Percentiles rank a stretch among this genome's conserved stretches.
Conservation (phyloP, 805 yeast species). For the Myxozyma melibiosi region DNA sequence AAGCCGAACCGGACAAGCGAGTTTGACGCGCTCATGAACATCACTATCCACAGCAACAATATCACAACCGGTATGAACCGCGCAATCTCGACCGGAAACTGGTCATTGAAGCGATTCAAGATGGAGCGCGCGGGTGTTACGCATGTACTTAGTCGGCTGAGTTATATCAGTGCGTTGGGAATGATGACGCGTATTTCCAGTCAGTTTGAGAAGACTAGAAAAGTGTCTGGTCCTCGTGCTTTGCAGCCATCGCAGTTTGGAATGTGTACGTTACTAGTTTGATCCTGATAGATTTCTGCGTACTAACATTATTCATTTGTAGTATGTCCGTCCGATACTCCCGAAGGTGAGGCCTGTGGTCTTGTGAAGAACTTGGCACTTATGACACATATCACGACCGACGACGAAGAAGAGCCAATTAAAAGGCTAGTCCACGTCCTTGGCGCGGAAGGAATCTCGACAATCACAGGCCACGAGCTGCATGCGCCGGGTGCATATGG, state of each 20-base stretch:
- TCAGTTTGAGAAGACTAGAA: constrained; percentile 97
- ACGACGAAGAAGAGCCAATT: constrained; percentile 92
- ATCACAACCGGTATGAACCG: constrained; percentile 93
- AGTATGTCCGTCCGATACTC: constrained; percentile 95
- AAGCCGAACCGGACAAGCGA: constrained; percentile 94
- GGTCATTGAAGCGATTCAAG: constrained; percentile 98
- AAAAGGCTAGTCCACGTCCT: constrained; percentile 71
- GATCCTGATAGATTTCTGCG: background rate
- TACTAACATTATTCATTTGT: background rate
- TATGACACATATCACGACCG: constrained; percentile 98
- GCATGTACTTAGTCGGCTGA: constrained; percentile 86
- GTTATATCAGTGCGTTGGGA: constrained; percentile 93
- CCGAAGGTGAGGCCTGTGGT: constrained; percentile 99
- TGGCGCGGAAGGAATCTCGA: constrained; percentile 86
- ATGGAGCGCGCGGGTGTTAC: constrained; percentile 99
- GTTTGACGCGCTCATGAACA: constrained; percentile 87
- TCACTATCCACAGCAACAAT: constrained; percentile 88
- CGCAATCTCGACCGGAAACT: constrained; percentile 97
- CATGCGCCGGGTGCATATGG: constrained; percentile 80
- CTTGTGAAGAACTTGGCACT: constrained; percentile 93
- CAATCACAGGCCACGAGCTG: constrained; percentile 79
- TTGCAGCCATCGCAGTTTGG: constrained; percentile 99
- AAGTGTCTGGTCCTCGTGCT: constrained; percentile 98
- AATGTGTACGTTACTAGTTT: constrained; percentile 54
- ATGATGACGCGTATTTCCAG: constrained; percentile 99